phyloP scores from a whole-genome alignment of 164 flowering plant species.

The Hamamelis virginiana region DNA sequence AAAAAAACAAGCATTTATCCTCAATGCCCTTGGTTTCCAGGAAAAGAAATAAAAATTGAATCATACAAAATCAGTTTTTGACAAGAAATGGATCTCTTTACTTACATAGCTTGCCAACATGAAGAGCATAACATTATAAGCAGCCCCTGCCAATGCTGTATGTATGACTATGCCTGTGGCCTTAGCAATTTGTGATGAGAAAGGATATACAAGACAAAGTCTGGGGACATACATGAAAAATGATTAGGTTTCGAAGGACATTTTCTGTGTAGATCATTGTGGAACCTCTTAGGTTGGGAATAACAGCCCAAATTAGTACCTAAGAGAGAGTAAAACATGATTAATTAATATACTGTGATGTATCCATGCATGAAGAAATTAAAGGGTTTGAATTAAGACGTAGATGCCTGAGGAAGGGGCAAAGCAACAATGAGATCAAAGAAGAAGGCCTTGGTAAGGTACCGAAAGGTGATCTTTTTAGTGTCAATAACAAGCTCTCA shows the following conservation, averaged over 20 bases:
- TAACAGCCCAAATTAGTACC: slow-evolving; percentile 66
- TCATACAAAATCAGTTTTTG: no score
- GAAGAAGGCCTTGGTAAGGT: slow-evolving; percentile 58
- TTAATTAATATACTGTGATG: no score
- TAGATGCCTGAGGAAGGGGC: slow-evolving; percentile 91
- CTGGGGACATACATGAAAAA: slow-evolving; percentile 60
- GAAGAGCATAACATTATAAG: slow-evolving; percentile 55
- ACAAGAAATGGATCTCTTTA: background rate
- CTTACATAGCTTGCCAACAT: slow-evolving; percentile 75
- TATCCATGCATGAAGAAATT: no score
- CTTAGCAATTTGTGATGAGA: slow-evolving; percentile 45
- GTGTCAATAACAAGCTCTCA: slow-evolving; percentile 84
- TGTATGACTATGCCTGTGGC: slow-evolving; percentile 55
- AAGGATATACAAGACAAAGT: slow-evolving; percentile 49
- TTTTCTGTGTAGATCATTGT: slow-evolving; percentile 62
- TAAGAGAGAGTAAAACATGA: slow-evolving; percentile 20
- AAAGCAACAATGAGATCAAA: slow-evolving; percentile 75
- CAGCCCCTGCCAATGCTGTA: slow-evolving; percentile 69
- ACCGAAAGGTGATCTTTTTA: slow-evolving; percentile 59
- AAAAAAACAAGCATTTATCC: no score
- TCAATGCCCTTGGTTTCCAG: no score
- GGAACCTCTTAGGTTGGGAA: slow-evolving; percentile 56
- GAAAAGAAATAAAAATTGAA: no score
- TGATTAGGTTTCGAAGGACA: slow-evolving; percentile 38
- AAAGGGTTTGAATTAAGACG: no score